A percentile compares a stretch with the other conserved stretches of the same genome.
These are phyloP conservation scores for Geotrichum aggregatum DNA, from an alignment of 1,139 yeast genomes.

Conservation along the genomic window DNA sequence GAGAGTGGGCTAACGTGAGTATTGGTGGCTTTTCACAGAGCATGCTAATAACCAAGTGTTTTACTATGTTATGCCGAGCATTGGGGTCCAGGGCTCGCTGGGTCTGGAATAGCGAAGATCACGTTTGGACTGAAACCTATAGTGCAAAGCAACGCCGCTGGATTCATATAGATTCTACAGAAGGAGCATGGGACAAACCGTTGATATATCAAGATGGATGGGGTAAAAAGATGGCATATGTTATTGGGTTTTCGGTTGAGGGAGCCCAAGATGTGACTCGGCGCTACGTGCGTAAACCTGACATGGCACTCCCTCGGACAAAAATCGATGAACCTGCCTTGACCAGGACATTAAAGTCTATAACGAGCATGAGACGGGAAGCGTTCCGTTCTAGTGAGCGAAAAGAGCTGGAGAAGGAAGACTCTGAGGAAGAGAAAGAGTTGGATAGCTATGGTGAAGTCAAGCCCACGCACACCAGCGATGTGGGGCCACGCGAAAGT, in stretches of 20 bases:
- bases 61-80: slow-evolving; percentile 64
- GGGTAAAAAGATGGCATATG: slow-evolving; percentile 92
- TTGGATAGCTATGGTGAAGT: slow-evolving; percentile 29
- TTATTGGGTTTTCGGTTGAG: slow-evolving; percentile 58
- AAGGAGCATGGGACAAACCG: slow-evolving; percentile 80
- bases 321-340: slow-evolving; percentile 46
- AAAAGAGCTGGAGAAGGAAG: slow-evolving; percentile 39
- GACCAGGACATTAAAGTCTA: slow-evolving; percentile 37
- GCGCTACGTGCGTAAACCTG: slow-evolving; percentile 57
- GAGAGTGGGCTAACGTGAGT: slow-evolving; percentile 79
- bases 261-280: slow-evolving; percentile 66
- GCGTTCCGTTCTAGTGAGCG: slow-evolving; percentile 37
- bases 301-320: slow-evolving; percentile 51
- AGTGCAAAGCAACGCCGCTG: slow-evolving; percentile 59
- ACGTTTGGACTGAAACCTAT: slow-evolving; percentile 87
- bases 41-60: slow-evolving; percentile 44
- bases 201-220: slow-evolving; percentile 72
- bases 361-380: slow-evolving; percentile 44
- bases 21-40: neutral
- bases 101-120: slow-evolving; percentile 88
- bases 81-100: slow-evolving; percentile 63
- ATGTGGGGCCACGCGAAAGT: slow-evolving; percentile 52
- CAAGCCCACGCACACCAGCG: slow-evolving; percentile 21
- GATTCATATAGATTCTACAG: slow-evolving; percentile 90
- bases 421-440: slow-evolving; percentile 43